Base-by-base conservation (phyloP, 495 filamentous ascomycete genomes). In the Penicillium arizonense region DNA sequence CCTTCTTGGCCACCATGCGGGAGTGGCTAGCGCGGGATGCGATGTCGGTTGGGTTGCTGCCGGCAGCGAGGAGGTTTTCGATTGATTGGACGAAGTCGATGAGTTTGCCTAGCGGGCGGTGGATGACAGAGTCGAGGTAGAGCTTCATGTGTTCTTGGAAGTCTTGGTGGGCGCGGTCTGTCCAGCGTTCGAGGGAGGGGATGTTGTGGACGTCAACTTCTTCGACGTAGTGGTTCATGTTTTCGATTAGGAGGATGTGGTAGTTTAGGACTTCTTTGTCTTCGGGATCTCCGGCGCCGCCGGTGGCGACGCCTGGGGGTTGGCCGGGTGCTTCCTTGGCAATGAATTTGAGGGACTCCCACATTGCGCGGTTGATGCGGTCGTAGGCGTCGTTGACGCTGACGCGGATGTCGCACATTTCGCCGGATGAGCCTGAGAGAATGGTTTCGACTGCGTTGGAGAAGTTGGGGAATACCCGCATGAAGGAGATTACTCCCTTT, bases 201-300 rank as follows among this genome's bases (percentile, higher is more conserved):
- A 92, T 83, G 14, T 75, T 74, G 35, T 83, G 80, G n/a, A 86
- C 76, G 56, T 94, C 88, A 9, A 96, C 85, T 65, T 97, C 93
- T 59, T 97, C 91, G 9, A 92, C 75, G 68, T 93, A 96, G 66
- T 96, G 91, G 65, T 96, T 94, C 93, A 97, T 96, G 65, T 97
- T 97, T 68, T 97, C 93, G 53, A 97, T 97, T 30, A 97, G 81
- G 43, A 96, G 81, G 60, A 97, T 96, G 66, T 97, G 91, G 72
- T 96, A 96, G 66, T 97, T 97, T 18, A 97, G 79, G 13, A 88
- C 85, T 64, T 96, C 93, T 69, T 97, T 97, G 65, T 97, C 93
- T 61, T 97, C 93, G 4, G 85, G 81, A 59, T 89, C 86, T 14
- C 82, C 77, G 5, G 70, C 82, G 53, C 81, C 79, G 40, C 81